Percentiles rank a stretch among this genome's conserved stretches.
Evolutionary conservation across 1,139 yeast species (phyloP).

Genomic region (Lizanozyma gosingica): DNA sequence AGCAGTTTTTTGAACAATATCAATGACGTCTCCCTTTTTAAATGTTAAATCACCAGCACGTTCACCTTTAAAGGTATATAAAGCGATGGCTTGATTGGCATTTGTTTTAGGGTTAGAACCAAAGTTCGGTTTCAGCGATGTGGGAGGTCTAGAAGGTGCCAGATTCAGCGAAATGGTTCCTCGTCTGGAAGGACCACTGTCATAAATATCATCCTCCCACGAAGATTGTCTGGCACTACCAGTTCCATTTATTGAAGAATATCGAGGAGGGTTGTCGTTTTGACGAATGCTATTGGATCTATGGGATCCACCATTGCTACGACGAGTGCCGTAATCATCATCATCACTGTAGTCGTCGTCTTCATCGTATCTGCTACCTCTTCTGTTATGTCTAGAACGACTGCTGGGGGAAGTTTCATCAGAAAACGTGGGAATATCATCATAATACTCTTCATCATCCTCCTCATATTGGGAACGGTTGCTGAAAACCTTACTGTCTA

Average conservation of each 20-base stretch:
- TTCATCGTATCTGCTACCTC: conserved; percentile 22
- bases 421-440: conserved; percentile 67
- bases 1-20: conserved; percentile 74
- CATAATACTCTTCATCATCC: conserved; percentile 50
- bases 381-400: conserved; percentile 3
- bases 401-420: conserved; percentile 13
- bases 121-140: conserved; percentile 46
- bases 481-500: conserved; percentile 79
- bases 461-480: conserved; percentile 43
- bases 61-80: conserved; percentile 83
- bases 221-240: conserved; percentile 24
- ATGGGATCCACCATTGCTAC: conserved; percentile 1
- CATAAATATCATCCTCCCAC: conserved; percentile 86
- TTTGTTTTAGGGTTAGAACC: conserved; percentile 31
- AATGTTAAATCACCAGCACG: conserved; percentile 87
- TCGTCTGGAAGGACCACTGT: conserved; percentile 27
- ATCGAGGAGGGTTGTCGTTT: background rate
- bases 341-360: conserved; percentile 29
- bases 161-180: conserved; percentile 8
- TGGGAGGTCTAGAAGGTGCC: conserved; percentile 27
- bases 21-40: conserved; percentile 91
- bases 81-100: conserved; percentile 79
- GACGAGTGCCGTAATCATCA: conserved; percentile 12
- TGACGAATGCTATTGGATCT: conserved; percentile 10
- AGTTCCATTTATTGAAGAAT: conserved; percentile 1